These are phyloP conservation scores for Globisporangium spinosum DNA, from an alignment of 352 stramenopile species.

Conservation along the genomic window DNA sequence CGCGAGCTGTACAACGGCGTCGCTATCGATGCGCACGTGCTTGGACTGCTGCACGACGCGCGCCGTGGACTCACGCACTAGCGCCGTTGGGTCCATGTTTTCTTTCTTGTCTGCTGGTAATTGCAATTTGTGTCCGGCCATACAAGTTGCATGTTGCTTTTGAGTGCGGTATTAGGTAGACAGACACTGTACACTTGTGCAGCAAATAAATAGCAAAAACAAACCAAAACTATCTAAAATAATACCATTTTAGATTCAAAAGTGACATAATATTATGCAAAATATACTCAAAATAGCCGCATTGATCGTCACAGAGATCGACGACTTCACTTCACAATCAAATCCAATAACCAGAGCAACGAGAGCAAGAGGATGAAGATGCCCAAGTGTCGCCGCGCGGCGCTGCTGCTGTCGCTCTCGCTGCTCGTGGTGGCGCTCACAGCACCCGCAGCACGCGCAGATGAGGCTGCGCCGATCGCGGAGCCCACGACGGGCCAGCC, in stretches of 20 bases:
- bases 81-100: constrained; percentile 43
- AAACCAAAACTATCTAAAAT: not conserved
- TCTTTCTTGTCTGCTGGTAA: not conserved
- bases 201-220: not conserved
- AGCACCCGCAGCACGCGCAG: not conserved
- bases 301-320: not conserved
- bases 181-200: not conserved
- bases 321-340: not conserved
- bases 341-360: not conserved
- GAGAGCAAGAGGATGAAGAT: not conserved
- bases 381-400: not conserved
- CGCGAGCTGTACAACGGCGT: constrained; percentile 30
- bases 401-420: not conserved
- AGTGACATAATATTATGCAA: not conserved
- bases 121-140: not conserved
- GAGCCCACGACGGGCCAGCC: constrained; percentile 7
- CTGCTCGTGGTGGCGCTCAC: not conserved
- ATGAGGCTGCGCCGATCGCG: not conserved
- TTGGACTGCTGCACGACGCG: constrained; percentile 35
- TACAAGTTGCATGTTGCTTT: not conserved
- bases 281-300: not conserved
- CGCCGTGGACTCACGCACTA: constrained; percentile 49
- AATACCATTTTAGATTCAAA: not conserved
- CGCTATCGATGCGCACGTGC: constrained; percentile 38
- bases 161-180: not conserved